Base-by-base conservation (phyloP, 257 asterid genomes). In the Thymus quinquecostatus region DNA sequence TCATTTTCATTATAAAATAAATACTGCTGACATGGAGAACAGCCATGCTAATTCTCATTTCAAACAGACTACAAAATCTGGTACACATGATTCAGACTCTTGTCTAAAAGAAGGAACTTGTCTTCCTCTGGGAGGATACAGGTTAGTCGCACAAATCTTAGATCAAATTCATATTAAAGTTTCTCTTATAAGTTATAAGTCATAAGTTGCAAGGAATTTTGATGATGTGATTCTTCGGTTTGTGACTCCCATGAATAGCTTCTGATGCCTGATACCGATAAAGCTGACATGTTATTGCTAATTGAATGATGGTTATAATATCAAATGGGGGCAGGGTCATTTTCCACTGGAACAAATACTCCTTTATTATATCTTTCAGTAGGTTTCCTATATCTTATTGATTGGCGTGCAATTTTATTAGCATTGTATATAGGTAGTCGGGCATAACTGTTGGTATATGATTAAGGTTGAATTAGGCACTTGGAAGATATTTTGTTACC, bases 41-140 rank as follows among this genome's bases (percentile, higher is more conserved):
- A 56, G 59, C 49, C 76, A 50, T 59, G 64, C 81, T 79, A 66
- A 59, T 34, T 60, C 61, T 27, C 73, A 29, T 75, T 59, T 51
- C 73, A 58, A 62, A 53, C 75, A 95, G 99, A 95, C 99, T 55
- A 91, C 98, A 68, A 95, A 95, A 82, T 80, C 97, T 68, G 96
- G 92, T 54, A 92, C 93, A 60, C 99, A 45, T 77, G 89, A 95
- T 81, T 95, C 99, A 60, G 93, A 73, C 69, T 84, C 96, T 70
- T 95, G 99, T 87, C 82, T 95, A 83, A 85, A 80, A 77, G 96
- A 95, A 78, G 86, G 79, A 63, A 79, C 93, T 51, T 95, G 99
- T 80, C 93, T 91, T 70, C 99, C 99, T 28, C 82, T 95, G 78
- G 99, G 99, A 69, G 99, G 99, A 79, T 92, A 92, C 98, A 95